Base-by-base conservation (phyloP, 768 basidiomycete genomes). In the Trametes cubensis region DNA sequence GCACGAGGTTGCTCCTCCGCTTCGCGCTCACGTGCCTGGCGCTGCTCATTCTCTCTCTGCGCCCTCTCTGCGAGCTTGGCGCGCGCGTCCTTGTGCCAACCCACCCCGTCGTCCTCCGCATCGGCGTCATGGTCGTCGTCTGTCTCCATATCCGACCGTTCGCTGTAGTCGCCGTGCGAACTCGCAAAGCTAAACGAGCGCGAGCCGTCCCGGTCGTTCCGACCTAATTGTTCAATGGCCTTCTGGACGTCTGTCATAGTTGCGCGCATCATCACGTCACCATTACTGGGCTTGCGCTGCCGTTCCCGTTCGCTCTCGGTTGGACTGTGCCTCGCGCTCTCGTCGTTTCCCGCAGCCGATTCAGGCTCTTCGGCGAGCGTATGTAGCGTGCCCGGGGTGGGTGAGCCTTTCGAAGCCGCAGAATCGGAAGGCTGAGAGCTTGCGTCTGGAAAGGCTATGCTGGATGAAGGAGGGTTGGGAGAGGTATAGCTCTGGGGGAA, bases 401-500 rank as follows among this genome's bases (percentile, higher is more conserved):
- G 49, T 63, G 30, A 75, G 69, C 41, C 72, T 49, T n/a, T 75
- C 66, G 30, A 69, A 28, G 45, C 51, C 30, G 59, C 60, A 23
- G 45, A 21, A 6, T 30, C 42, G 6, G 48, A 7, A 1, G 48
- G 17, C 0, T 48, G 15, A 23, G 73, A 65, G 21, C 71, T 62
- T 0, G 77, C 62, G 14, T 75, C 63, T 15, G 70, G 70, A 25
- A 62, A 64, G 8, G 62, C 45, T 59, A 62, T 50, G 18, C 21
- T 60, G 4, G 66, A 67, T 0, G 70, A 66, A 4, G 86, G 82
- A 0, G 83, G 81, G 2, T 77, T 80, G 4, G 84, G 77, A 0
- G 90, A 81, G 0, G 95, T 96, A 70, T 98, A 98, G 63, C 85
- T 88, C 68, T 89, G 83, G 2, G 97, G 97, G 70, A 99, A 98